Conservation (phyloP, 257 asterid species). For the Perilla frutescens region DNA sequence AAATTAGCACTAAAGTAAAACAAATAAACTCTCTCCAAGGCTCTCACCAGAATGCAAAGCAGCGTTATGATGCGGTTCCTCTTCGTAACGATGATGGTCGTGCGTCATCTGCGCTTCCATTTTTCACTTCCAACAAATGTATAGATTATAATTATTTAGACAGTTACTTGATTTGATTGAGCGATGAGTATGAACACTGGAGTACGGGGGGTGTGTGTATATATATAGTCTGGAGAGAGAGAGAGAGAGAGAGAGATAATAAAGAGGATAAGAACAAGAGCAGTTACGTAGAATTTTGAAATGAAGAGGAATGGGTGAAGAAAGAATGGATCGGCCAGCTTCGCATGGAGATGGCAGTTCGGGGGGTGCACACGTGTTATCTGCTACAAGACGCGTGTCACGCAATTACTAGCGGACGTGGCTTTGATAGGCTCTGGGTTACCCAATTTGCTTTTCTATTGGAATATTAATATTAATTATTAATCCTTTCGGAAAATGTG, state of each 20-base stretch:
- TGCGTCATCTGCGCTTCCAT: conserved; percentile 44
- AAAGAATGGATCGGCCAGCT: conserved; percentile 24
- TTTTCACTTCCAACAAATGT: neutral
- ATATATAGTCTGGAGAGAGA: neutral
- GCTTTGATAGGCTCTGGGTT: too few relatives aligned
- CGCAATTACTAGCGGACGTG: conserved; percentile 44
- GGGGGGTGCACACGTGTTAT: conserved; percentile 36
- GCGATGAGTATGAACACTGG: neutral
- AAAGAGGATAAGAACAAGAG: conserved; percentile 31
- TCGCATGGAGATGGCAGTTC: conserved; percentile 45
- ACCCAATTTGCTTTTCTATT: neutral
- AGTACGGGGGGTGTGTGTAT: neutral
- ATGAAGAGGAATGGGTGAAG: too few relatives aligned
- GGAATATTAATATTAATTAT: neutral
- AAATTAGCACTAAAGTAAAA: too few relatives aligned
- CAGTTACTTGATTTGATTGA: neutral
- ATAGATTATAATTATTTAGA: neutral
- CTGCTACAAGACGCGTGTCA: conserved; percentile 45
- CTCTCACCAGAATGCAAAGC: conserved; percentile 34
- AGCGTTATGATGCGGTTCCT: conserved; percentile 33
- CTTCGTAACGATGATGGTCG: conserved; percentile 31
- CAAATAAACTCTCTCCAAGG: neutral
- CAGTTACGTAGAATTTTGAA: conserved; percentile 8
- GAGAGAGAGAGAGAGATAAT: too few relatives aligned
- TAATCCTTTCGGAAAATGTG: too few relatives aligned